Evolutionary conservation across 768 basidiomycete species (phyloP), one percentile per base, ranked within the genome.

Genomic region (Albatrellus ellisii): DNA sequence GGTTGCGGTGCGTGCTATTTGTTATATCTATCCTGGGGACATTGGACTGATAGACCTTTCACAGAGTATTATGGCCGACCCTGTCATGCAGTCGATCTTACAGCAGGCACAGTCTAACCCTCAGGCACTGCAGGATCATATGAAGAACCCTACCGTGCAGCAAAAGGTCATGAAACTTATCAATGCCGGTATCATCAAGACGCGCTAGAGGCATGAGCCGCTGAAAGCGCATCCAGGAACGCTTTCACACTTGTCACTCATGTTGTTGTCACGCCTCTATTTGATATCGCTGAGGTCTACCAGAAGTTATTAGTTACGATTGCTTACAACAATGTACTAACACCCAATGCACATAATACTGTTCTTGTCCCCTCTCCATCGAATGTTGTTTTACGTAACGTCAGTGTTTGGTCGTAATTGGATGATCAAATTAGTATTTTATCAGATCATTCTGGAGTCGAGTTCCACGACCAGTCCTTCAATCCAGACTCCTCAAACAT

Each of bases 71-170:
- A 89, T 92, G 86, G 66, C 60, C 52, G 90, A 91, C 58, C 88
- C 90, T 7, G 66, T 94, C 49, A 94, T 95, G 86, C 86, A 95
- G 62, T 77, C 77, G 44, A 95, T 99, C 50, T 60, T 99, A 54
- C 85, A 92, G 58, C 92, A 98, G 63, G 89, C 90, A 6, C 94
- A 99, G 63, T 54, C 64, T 38, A 79, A 97, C 60, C 94, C 95
- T 5, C 67, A 73, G 34, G 87, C 92, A 18, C 66, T 99, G 45
- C 83, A 87, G 59, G 89, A 95, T 52, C 94, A 99, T 63, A 83
- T 98, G 82, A 89, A 90, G 75, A 95, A 92, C 55, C 81, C 88
- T 6, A 60, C 68, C 26, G 78, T 92, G 25, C 72, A 73, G 31
- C 59, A 68, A 43, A 94, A 92, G 69, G 86, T 95, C 48, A 71